phyloP scores from a whole-genome alignment of 345 rosid genomes.

The Luvunga scandens region DNA sequence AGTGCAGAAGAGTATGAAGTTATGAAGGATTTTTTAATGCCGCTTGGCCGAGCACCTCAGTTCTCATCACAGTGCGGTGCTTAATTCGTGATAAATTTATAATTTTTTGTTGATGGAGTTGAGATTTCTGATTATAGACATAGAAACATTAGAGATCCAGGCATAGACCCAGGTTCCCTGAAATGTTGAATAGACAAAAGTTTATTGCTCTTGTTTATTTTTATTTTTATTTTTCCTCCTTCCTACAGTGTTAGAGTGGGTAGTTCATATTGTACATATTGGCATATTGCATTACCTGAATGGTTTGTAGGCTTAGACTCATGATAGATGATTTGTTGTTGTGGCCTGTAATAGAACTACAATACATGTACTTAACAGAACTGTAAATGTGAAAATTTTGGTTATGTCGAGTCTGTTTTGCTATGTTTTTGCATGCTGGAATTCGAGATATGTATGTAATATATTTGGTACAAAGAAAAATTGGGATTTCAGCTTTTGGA shows the following conservation, averaged over 20 bases:
- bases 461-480: not conserved
- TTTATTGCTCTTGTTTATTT: not conserved
- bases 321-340: not conserved
- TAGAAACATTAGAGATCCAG: not conserved
- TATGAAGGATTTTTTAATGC: slow-evolving; percentile 74
- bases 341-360: not conserved
- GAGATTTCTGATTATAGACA: not conserved
- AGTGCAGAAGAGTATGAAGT: slow-evolving; percentile 70
- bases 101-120: not conserved
- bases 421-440: not conserved
- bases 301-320: not conserved
- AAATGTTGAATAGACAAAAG: not conserved
- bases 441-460: too few species aligned
- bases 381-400: not conserved
- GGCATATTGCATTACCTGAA: not conserved
- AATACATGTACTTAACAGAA: not conserved
- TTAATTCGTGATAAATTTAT: slow-evolving; percentile 6
- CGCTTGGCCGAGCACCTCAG: slow-evolving; percentile 77
- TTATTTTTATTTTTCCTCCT: too few species aligned
- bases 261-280: not conserved
- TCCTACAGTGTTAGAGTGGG: not conserved
- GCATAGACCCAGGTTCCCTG: not conserved
- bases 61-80: slow-evolving; percentile 64
- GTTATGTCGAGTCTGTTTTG: not conserved
- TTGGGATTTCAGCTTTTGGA: not conserved